phyloP scores from a whole-genome alignment of 75 land plant species.

The Ceratopteris richardii region DNA sequence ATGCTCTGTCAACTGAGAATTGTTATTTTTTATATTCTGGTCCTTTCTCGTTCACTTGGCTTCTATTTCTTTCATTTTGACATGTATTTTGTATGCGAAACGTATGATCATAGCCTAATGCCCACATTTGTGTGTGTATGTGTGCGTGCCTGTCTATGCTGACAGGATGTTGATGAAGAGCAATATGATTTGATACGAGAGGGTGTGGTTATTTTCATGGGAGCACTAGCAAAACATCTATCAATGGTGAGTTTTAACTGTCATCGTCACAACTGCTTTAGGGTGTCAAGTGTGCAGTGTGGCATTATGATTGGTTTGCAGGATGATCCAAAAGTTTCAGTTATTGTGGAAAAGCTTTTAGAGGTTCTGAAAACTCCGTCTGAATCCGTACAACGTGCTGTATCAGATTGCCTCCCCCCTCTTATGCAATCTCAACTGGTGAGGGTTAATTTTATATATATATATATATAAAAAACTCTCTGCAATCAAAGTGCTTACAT shows the following conservation, averaged over 20 bases:
- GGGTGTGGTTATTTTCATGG: slow-evolving; percentile 95
- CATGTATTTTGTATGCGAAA: too few relatives aligned
- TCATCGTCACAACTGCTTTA: neutral
- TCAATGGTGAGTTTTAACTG: slow-evolving; percentile 36
- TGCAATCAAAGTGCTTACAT: too few relatives aligned
- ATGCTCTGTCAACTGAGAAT: too few relatives aligned
- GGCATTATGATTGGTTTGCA: slow-evolving; percentile 12
- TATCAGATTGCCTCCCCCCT: slow-evolving; percentile 86
- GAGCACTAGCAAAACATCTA: slow-evolving; percentile 92
- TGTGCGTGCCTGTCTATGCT: too few relatives aligned
- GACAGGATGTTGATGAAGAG: slow-evolving; percentile 90
- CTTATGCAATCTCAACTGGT: slow-evolving; percentile 83
- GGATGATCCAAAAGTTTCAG: slow-evolving; percentile 86
- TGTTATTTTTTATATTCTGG: too few relatives aligned
- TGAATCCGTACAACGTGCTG: slow-evolving; percentile 96
- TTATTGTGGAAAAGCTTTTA: slow-evolving; percentile 81
- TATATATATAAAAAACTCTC: too few relatives aligned
- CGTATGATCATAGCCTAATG: too few relatives aligned
- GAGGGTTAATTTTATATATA: too few relatives aligned
- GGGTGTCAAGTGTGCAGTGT: slow-evolving; percentile 3
- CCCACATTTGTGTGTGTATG: too few relatives aligned
- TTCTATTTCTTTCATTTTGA: too few relatives aligned
- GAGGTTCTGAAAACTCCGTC: slow-evolving; percentile 97
- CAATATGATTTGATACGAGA: slow-evolving; percentile 94
- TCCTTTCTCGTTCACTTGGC: too few relatives aligned